Percentiles rank a stretch among this genome's conserved stretches.
Conservation (phyloP, 2,329 filamentous ascomycete species). For the Epicoccum nigrum region DNA sequence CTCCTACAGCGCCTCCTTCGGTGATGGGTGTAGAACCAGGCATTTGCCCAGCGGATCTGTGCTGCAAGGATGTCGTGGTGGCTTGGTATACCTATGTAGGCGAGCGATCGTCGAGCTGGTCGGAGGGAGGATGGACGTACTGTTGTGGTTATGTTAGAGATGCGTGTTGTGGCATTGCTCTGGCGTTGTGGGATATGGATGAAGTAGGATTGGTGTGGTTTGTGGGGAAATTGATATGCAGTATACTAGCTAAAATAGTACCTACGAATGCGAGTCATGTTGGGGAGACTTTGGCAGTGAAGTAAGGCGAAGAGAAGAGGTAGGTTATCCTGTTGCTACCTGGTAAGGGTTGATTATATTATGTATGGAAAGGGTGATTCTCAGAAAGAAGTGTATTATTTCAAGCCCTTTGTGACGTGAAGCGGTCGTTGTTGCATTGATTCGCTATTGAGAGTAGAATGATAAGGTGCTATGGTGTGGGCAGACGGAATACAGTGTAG, state of each 20-base stretch:
- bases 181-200: neutral
- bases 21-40: constrained; percentile 8
- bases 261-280: constrained; percentile 29
- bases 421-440: too few species aligned
- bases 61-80: constrained; percentile 24
- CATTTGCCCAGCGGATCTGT: constrained; percentile 22
- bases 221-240: neutral
- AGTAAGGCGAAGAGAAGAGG: neutral
- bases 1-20: too few species aligned
- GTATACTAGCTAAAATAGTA: neutral
- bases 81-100: constrained; percentile 24
- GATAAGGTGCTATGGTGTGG: too few species aligned
- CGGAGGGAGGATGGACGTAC: neutral
- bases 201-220: neutral
- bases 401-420: too few species aligned
- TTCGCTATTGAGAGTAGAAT: too few species aligned
- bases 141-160: constrained; percentile 11
- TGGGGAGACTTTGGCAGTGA: neutral
- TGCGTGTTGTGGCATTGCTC: neutral
- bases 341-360: neutral
- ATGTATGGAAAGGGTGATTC: too few species aligned
- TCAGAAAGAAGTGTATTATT: too few species aligned
- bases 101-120: constrained; percentile 19
- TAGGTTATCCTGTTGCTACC: neutral
- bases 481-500: neutral